Evolutionary conservation across 352 stramenopile species (phyloP), one percentile per base, ranked within the genome.

Genomic region (Phytopythium kandeliae): DNA sequence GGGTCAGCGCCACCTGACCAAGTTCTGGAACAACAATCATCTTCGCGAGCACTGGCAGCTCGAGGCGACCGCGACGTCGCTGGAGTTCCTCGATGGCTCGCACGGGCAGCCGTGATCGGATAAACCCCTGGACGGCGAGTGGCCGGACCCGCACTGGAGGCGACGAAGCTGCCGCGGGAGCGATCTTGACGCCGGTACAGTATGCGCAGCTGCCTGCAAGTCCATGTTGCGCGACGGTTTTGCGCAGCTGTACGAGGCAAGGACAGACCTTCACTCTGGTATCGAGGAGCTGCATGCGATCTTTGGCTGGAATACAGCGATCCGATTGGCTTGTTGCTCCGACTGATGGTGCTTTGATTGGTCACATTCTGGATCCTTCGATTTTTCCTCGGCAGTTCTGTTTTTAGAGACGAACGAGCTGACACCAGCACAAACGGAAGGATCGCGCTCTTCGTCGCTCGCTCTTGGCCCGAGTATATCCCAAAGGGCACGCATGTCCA

Each of bases 1-100:
- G n/a, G 87, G 86, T 2, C 78, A 95, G 61, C 78, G 85, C 53
- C 85, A 96, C 69, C 57, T 94, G 48, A 94, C 78, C 54, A 96
- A 95, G 68, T 89, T 96, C 51, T 95, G 79, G 79, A 84, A 92
- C 65, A 64, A 88, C 26, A 60, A 78, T 38, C 83, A 89, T 58
- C 69, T 95, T 40, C 67, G 71, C 25, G 57, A 85, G 37, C 59
- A 84, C 31, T 93, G 82, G 82, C 30, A 86, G 25, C 67, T 93
- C 28, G 50, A 70, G 44, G 67, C 79, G 4, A 62, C 19, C n/a
- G 79, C 78, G 21, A 56, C 46, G 22, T 54, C 81, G 53, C 69
- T 93, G 41, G 77, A 88, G 48, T 93, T 93, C 58, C 65, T 93
- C 0, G 76, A 89, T 51, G 57, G 57, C 35, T 89, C 75, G 11